phyloP scores from a whole-genome alignment of 2,329 filamentous ascomycete genomes.

The Lasiodiplodia theobromae region DNA sequence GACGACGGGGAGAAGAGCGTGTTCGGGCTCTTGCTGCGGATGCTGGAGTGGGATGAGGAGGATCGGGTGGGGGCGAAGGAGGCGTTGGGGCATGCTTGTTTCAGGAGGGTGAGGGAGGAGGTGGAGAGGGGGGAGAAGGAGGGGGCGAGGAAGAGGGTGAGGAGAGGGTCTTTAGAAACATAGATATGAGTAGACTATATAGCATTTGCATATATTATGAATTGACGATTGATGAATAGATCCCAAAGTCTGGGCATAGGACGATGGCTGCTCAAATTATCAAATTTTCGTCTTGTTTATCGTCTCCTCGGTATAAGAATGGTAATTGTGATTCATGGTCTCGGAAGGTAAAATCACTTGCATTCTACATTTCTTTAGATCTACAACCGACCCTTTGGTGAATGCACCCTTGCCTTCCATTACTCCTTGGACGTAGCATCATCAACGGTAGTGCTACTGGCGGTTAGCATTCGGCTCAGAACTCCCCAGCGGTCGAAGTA shows the following conservation, averaged over 20 bases:
- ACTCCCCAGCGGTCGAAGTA: background rate
- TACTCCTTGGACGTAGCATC: background rate
- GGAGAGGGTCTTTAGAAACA: background rate
- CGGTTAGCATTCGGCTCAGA: background rate
- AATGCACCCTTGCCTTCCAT: background rate
- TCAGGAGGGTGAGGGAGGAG: background rate
- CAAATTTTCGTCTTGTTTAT: too few relatives aligned
- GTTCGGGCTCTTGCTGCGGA: background rate
- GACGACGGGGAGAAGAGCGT: background rate
- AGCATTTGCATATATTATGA: too few relatives aligned
- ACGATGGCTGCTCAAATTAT: too few relatives aligned
- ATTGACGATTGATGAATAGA: background rate
- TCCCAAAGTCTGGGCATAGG: too few relatives aligned
- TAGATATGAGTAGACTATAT: background rate
- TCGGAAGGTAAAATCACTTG: background rate
- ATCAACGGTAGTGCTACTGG: background rate
- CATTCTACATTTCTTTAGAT: background rate
- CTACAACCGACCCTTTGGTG: background rate
- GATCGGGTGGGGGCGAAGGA: background rate
- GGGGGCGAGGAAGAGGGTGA: background rate
- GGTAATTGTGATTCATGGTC: background rate
- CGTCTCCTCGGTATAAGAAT: too few relatives aligned
- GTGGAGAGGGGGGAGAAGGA: background rate
- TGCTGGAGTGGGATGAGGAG: constrained; percentile 13
- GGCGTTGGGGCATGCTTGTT: constrained; percentile 1